Evolutionary conservation across 331 rosid species (phyloP), one percentile per base, ranked within the genome.

Genomic region (Malus hybrid): DNA sequence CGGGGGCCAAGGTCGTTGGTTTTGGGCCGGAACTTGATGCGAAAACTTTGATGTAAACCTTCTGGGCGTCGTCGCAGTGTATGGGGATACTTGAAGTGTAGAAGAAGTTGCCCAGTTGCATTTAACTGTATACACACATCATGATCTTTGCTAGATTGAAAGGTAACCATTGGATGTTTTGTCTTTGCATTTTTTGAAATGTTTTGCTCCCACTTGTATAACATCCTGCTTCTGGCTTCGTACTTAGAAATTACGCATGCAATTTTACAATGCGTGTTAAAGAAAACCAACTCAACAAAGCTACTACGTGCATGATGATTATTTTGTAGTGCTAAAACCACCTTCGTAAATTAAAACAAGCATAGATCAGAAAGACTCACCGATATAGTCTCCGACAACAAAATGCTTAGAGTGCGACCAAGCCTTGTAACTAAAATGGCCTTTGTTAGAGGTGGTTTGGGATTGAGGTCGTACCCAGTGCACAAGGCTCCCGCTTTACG

Each of bases 361-460:
- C 13, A 3, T 2, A 42, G 4, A 42, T 42, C 0, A 42, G 0
- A 42, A 42, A 10, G 1, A 0, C 5, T 63, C 9, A 82, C 78
- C 3, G 6, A 82, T 44, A 29, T 66, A 46, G 65, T 78, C 78
- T 0, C 72, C 75, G 24, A 56, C 77, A 56, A 60, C 48, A n/a
- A 82, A 78, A 19, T 78, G 52, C 57, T 46, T 42, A 42, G 48
- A 26, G 77, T 44, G 13, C 64, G 80, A 62, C 86, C 82, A 82
- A 19, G 15, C 68, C 34, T 7, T 69, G 39, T 74, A 82, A 78
- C 73, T 34, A 6, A 66, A 66, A 24, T 13, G 57, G 8, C 63
- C 48, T 42, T 42, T 48, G 39, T 24, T 55, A n/a, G n/a, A n/a
- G n/a, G n/a, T n/a, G n/a, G n/a, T n/a, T n/a, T n/a, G n/a, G n/a